phyloP scores from a whole-genome alignment of 352 stramenopile genomes.

The Globisporangium ultimum region DNA sequence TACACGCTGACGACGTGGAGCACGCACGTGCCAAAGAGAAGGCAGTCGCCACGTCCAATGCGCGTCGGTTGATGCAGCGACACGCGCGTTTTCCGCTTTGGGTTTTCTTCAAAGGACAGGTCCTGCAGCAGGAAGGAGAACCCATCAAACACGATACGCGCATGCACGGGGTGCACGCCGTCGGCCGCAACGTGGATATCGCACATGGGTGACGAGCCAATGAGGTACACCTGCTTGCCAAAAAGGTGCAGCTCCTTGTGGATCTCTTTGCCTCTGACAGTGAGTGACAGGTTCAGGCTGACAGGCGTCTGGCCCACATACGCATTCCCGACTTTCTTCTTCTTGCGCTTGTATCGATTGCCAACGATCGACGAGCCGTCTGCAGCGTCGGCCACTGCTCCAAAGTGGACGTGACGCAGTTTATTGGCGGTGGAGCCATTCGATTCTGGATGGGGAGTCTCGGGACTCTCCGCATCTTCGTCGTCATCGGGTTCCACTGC shows the following conservation, averaged over 20 bases:
- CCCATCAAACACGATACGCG: conserved; percentile 61
- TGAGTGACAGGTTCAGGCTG: conserved; percentile 10
- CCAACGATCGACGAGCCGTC: conserved; percentile 37
- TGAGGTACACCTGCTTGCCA: conserved; percentile 35
- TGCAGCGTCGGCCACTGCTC: conserved; percentile 17
- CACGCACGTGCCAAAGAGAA: conserved; percentile 54
- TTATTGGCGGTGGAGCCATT: background rate
- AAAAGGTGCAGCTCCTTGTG: conserved; percentile 21
- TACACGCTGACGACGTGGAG: conserved; percentile 44
- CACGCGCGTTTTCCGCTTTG: conserved; percentile 48
- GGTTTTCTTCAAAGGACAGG: conserved; percentile 64
- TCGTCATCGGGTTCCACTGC: conserved; percentile 4
- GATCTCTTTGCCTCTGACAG: conserved; percentile 13
- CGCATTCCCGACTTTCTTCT: conserved; percentile 11
- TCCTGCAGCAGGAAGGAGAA: conserved; percentile 69
- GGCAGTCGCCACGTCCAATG: conserved; percentile 50
- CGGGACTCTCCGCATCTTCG: background rate
- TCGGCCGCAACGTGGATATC: conserved; percentile 47
- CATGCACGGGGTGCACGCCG: conserved; percentile 49
- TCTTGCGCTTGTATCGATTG: conserved; percentile 47
- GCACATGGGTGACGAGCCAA: conserved; percentile 52
- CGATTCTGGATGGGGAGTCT: too few relatives aligned
- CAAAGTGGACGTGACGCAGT: conserved; percentile 26
- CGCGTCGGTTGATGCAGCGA: conserved; percentile 40
- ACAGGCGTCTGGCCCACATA: conserved; percentile 12